Base-by-base conservation (phyloP, 805 yeast species). In the Wickerhamomyces ciferrii region DNA sequence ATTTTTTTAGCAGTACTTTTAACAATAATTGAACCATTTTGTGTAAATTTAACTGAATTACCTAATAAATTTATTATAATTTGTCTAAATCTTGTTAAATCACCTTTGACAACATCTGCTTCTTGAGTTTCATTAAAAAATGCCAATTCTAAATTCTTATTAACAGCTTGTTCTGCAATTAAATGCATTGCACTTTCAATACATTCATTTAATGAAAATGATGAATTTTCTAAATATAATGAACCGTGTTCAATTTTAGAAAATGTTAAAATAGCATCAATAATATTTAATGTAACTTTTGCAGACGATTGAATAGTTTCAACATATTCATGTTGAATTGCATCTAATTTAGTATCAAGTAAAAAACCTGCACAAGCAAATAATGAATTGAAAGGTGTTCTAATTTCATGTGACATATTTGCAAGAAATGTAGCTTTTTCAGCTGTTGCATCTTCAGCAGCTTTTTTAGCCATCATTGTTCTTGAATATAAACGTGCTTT, bases 301-400 rank as follows among this genome's bases (percentile, higher is more conserved):
- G 96, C 94, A 51, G 87, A 74, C 54, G 87, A 87, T 65, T 86
- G 91, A 21, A 87, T 94, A 62, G 88, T 87, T 21, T 89, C 81
- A 54, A 87, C 72, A 90, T 87, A 87, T 66, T 87, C 96, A 47
- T 92, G 75, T 65, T 88, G 96, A 58, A 87, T 84, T 64, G 86
- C 95, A 18, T 94, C 87, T 53, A 87, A 72, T 56, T 87, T 89
- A 0, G 96, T 87, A 53, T 87, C 96, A 39, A 87, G 73, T 2
- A 94, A 82, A 54, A 87, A 71, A 61, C 87, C 95, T 7, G 96
- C 88, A 95, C 87, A 88, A 54, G 95, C 96, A 58, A 87, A 87
- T 41, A 87, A 84, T 65, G 96, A 95, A 65, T 87, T 87, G 81
- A 88, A 83, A 6, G 96, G 96, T 2, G 96, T 87, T 60, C 96